Evolutionary conservation across 2,329 filamentous ascomycete species (phyloP), one percentile per base, ranked within the genome.

Genomic region (Colletotrichum sidae): DNA sequence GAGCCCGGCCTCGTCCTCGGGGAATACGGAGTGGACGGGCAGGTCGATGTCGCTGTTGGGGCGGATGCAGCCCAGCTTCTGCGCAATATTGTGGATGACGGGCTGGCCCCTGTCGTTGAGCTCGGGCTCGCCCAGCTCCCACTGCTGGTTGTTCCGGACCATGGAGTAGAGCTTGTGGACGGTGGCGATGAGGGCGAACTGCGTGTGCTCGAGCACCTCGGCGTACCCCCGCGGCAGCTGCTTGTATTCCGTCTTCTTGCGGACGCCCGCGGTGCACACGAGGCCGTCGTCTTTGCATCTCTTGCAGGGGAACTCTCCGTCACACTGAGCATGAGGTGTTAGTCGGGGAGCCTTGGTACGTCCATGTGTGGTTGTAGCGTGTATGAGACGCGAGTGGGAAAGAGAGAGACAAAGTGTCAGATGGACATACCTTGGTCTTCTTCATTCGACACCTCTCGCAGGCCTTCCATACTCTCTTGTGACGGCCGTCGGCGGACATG

Each of bases 211-310:
- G 41, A 90, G 76, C 17, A 90, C 86, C 72, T 90, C 88, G 57
- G 87, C 87, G 70, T 90, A 89, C 60, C 87, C 87, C 79, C 84
- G 78, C 10, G 88, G 87, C 51, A 90, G 74, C 76, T 90, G 87
- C 79, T 90, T 90, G 74, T 88, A 90, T 71, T 90, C 87, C n/a
- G 86, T 87, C 84, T 90, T 90, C 73, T 89, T 90, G 67, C 88
- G 80, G 12, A 86, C 84, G 8, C 87, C 87, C 13, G 87, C 86
- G 8, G 86, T 89, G 76, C 88, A 90, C 17, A 90, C 85, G 8
- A 89, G 79, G 13, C 86, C 86, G 67, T 90, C 88, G 69, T 90
- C 87, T 75, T 88, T 89, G 75, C 88, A 90, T 71, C 88, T 80
- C 77, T 90, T 89, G 75, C 88, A 90, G 9, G 87, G 87, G 61